These are phyloP conservation scores for Fonsecaea erecta DNA, from an alignment of 2,329 filamentous ascomycete genomes.

Conservation along the genomic window DNA sequence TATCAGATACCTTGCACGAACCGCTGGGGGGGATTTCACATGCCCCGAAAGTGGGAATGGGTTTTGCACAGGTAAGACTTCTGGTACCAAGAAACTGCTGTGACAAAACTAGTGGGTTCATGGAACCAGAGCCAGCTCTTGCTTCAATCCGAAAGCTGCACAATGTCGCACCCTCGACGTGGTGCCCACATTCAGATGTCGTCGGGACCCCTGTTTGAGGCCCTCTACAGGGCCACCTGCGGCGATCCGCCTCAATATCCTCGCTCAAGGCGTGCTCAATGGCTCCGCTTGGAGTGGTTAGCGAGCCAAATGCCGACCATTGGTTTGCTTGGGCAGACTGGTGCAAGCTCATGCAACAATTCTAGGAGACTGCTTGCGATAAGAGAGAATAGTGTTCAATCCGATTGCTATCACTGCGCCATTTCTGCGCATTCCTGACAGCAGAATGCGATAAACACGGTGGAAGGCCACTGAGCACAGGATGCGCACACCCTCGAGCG, in stretches of 20 bases:
- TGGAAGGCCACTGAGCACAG: neutral
- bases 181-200: neutral
- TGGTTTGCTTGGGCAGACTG: neutral
- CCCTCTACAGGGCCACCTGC: neutral
- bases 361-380: neutral
- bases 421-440: neutral
- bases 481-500: neutral
- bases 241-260: neutral
- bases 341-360: neutral
- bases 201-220: neutral
- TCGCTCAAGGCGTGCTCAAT: neutral
- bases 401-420: neutral
- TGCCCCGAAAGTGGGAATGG: neutral
- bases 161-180: neutral
- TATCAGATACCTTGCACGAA: neutral
- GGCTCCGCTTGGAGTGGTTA: neutral
- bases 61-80: neutral
- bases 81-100: neutral
- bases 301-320: neutral
- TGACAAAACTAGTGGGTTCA: neutral
- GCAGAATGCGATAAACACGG: neutral
- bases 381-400: neutral
- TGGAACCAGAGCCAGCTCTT: neutral
- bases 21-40: neutral
- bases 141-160: neutral